Conservation (phyloP, 805 yeast species). For the Yamadazyma scolyti region DNA sequence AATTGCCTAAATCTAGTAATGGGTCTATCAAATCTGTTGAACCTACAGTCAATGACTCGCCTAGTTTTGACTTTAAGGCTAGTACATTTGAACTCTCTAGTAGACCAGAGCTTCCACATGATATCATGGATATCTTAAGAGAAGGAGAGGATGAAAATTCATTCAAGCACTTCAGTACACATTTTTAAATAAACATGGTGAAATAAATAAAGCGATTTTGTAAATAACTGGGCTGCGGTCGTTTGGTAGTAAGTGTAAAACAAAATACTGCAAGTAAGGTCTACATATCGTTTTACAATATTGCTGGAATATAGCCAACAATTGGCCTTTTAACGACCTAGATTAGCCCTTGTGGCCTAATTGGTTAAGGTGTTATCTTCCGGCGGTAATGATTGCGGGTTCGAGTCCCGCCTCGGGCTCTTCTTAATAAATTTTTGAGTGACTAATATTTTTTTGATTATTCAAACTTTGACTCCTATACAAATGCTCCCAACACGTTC, state of each 20-base stretch:
- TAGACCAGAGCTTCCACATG: no score
- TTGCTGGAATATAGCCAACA: no score
- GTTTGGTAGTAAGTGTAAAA: no score
- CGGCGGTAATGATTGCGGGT: constrained; percentile 74
- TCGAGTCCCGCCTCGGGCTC: constrained; percentile 74
- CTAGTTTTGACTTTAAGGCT: no score
- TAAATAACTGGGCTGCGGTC: background rate
- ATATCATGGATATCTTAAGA: constrained; percentile 9
- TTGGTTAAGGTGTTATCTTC: constrained; percentile 71
- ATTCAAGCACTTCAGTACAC: background rate
- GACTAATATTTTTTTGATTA: constrained; percentile 1
- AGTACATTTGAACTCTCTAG: no score
- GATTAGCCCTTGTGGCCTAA: constrained; percentile 65
- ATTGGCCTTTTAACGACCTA: background rate
- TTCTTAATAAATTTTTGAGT: constrained; percentile 8
- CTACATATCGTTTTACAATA: no score
- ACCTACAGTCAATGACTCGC: background rate
- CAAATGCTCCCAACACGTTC: no score
- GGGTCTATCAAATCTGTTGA: constrained; percentile 1
- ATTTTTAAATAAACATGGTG: constrained; percentile 2
- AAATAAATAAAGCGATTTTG: no score
- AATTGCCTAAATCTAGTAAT: constrained; percentile 6
- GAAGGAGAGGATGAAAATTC: constrained; percentile 5
- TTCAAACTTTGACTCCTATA: no score
- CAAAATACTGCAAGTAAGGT: no score